Evolutionary conservation across 2,329 filamentous ascomycete genomes (phyloP), one percentile per base, ranked within the genome.

Genomic region (Neopestalotiopsis rosae): DNA sequence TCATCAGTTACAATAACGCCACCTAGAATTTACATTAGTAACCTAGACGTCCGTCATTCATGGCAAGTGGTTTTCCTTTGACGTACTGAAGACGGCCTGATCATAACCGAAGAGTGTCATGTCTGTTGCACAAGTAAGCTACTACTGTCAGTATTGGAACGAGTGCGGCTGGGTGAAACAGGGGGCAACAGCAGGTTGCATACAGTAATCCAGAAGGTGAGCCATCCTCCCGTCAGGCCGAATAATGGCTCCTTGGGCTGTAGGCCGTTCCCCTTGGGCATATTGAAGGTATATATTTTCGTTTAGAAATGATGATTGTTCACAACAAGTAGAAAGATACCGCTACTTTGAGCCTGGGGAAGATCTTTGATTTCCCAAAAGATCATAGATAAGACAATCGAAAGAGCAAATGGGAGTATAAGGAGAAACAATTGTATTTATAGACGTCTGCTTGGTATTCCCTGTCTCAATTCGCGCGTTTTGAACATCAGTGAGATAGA

Each of bases 21-120:
- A 20, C 76, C 45, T 52, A 10, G 5, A 38, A 38, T 38, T 38
- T 7, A 20, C 24, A 28, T 28, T 28, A 28, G 24, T 28, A 4
- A 28, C 24, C 24, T 52, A 52, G 9, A 6, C 1, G n/a, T 52
- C n/a, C 34, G 10, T 38, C 6, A 9, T 9, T 7, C 45, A 52
- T n/a, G 9, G 9, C 9, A 20, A 12, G 17, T 7, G 45, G 17
- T 6, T 52, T n/a, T 2, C 24, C 24, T 28, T 14, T 9, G n/a
- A 52, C n/a, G 45, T n/a, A 52, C n/a, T 76, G 64, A 78, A 79
- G 4, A 79, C 74, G 24, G 77, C 77, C 69, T 77, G 61, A 59
- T 65, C 56, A 45, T 45, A 68, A 34, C 24, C 1, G 62, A 40
- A 63, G 3, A 63, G 32, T 17, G 38, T 34, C 61, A 63, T 63